Evolutionary conservation across 2,329 filamentous ascomycete species (phyloP).

Genomic region (Ophiostoma australiae): DNA sequence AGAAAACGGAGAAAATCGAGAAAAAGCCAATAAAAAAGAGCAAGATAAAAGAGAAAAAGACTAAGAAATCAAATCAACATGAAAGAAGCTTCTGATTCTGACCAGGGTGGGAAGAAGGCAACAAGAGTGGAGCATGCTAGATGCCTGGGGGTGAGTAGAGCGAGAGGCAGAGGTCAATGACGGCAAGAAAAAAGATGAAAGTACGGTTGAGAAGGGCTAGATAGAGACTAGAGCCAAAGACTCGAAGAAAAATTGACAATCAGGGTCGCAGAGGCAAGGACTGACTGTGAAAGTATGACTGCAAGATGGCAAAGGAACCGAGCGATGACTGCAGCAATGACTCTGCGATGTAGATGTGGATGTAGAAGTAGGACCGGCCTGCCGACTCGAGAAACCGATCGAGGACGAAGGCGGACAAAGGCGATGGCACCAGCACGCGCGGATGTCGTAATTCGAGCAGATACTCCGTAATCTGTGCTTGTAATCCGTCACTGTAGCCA

Average conservation of each 20-base stretch:
- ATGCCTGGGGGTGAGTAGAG: neutral
- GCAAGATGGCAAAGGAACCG: too few relatives aligned
- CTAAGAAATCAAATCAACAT: conserved; percentile 6
- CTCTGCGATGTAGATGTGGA: too few relatives aligned
- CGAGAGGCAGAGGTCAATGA: neutral
- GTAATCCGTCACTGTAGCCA: neutral
- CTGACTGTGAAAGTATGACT: too few relatives aligned
- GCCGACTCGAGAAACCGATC: too few relatives aligned
- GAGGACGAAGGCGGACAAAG: too few relatives aligned
- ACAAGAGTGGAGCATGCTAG: neutral
- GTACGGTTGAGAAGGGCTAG: too few relatives aligned
- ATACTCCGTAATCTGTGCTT: neutral
- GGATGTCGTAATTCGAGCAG: conserved; percentile 20
- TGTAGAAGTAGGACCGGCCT: too few relatives aligned
- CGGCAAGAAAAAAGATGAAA: neutral
- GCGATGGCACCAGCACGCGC: neutral
- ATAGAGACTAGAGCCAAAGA: too few relatives aligned
- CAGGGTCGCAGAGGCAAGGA: too few relatives aligned
- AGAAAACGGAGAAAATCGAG: conserved; percentile 13
- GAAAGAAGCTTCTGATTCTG: conserved; percentile 14
- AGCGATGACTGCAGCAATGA: neutral
- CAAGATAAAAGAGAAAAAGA: neutral
- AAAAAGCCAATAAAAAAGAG: neutral
- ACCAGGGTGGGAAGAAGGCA: conserved; percentile 10
- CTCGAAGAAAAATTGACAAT: too few relatives aligned